Base-by-base conservation (phyloP, 108 stramenopile species). In the Cyclotella cryptica region DNA sequence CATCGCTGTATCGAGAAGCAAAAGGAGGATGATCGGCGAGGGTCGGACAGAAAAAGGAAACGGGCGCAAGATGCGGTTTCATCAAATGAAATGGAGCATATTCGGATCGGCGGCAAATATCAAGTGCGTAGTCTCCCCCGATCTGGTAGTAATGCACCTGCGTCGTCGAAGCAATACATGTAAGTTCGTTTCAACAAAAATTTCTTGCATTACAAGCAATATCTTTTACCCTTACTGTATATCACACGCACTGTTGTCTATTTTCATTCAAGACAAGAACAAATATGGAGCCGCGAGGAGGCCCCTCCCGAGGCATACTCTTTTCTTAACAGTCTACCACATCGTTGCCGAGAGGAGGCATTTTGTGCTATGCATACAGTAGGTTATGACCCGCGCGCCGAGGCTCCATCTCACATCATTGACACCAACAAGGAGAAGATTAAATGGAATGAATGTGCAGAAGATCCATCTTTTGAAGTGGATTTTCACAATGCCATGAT, bases 401-500 rank as follows among this genome's bases (percentile, higher is more conserved):
- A 2, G 6, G 35, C 35, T 5, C 35, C 35, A 35, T 35, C 35
- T 35, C 35, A 35, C 44, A 61, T 27, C 27, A 41, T 59, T 13
- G 15, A 63, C 47, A 12, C 42, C 19, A 24, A n/a, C 66, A 44
- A 66, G 7, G 39, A 51, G 17, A 44, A 21, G 13, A 45, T 45
- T 0, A 22, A 42, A 47, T 72, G 79, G 79, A 51, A 61, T 8
- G 66, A 72, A 19, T 72, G 70, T 66, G 55, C 79, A 12, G 42
- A 67, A 24, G 66, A 68, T 42, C 53, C 44, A 14, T 11, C n/a
- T 29, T 72, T 80, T 21, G 54, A 53, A 45, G 54, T 22, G 19
- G 55, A 53, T 28, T 80, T 73, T 59, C 79, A 80, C 65, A n/a
- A 51, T 22, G 39, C 61, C 13, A 68, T 80, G 1, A 62, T 80